Conservation (phyloP, 345 rosid species). For the Eucalyptus erythrocorys region DNA sequence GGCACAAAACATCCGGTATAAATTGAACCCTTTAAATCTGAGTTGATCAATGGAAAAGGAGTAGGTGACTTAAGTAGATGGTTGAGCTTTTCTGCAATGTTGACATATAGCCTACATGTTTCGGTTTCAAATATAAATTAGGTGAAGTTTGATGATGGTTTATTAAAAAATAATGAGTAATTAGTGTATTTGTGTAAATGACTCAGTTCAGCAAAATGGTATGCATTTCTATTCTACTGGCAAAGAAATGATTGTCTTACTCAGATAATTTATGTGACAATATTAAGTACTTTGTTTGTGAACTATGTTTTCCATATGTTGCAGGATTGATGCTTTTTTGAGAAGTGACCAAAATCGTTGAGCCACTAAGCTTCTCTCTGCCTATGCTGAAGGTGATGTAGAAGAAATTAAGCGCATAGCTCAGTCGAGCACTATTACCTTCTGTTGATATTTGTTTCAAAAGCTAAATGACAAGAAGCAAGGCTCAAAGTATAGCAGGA, state of each 20-base stretch:
- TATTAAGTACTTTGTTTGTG: neutral
- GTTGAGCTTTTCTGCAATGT: neutral
- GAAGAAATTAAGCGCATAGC: slow-evolving; percentile 88
- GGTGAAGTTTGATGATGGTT: neutral
- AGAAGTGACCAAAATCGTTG: slow-evolving; percentile 77
- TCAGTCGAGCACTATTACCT: slow-evolving; percentile 59
- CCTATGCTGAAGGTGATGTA: slow-evolving; percentile 70
- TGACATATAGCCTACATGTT: neutral
- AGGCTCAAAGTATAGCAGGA: too few species aligned
- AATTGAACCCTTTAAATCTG: neutral
- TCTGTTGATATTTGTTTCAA: too few species aligned
- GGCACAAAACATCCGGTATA: neutral
- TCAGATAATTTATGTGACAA: neutral
- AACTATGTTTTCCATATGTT: neutral
- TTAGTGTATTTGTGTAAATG: neutral
- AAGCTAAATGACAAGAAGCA: too few species aligned
- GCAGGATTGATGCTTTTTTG: slow-evolving; percentile 78
- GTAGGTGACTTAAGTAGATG: neutral
- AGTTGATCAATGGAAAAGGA: neutral
- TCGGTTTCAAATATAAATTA: neutral
- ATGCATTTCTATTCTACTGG: neutral
- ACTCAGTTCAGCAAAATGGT: neutral
- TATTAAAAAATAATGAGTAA: neutral
- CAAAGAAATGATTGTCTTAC: neutral
- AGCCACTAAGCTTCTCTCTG: slow-evolving; percentile 74